Conservation (phyloP, 306 rosid genomes). For the Ziziphus jujuba region DNA sequence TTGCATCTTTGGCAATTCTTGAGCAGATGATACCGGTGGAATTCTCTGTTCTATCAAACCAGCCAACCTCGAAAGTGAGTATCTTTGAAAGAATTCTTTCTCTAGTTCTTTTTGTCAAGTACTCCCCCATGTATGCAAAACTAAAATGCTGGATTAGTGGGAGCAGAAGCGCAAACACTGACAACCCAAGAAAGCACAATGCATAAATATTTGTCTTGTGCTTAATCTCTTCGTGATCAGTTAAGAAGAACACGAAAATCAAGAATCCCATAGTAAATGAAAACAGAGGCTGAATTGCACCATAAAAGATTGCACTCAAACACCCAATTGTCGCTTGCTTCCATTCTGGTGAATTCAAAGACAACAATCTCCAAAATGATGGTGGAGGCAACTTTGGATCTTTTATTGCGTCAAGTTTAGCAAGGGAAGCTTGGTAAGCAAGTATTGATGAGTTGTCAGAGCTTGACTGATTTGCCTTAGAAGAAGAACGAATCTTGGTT, state of each 20-base stretch:
- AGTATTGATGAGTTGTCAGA: not conserved
- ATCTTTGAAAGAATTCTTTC: slow-evolving; percentile 39
- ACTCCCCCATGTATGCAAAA: slow-evolving; percentile 55
- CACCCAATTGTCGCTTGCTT: slow-evolving; percentile 46
- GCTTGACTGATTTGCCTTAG: not conserved
- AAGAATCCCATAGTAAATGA: slow-evolving; percentile 47
- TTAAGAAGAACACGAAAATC: slow-evolving; percentile 44
- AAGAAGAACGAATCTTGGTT: not conserved
- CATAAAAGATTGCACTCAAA: slow-evolving; percentile 47
- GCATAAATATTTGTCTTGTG: slow-evolving; percentile 33
- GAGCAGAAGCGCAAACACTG: slow-evolving; percentile 31
- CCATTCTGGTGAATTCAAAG: slow-evolving; percentile 55
- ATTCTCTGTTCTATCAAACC: slow-evolving; percentile 55
- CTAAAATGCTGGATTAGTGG: slow-evolving; percentile 46
- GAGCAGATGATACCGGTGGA: slow-evolving; percentile 49
- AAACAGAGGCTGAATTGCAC: slow-evolving; percentile 46
- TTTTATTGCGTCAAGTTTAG: not conserved
- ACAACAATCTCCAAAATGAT: not conserved
- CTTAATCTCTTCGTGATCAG: slow-evolving; percentile 28
- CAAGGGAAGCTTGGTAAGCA: not conserved
- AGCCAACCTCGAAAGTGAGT: slow-evolving; percentile 57
- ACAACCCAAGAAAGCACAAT: slow-evolving; percentile 38
- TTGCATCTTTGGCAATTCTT: slow-evolving; percentile 43
- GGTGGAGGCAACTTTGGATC: not conserved
- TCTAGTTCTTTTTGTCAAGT: slow-evolving; percentile 40